Base-by-base conservation (phyloP, 192 early-diverging fungal genomes). In the Coemansia sp. region DNA sequence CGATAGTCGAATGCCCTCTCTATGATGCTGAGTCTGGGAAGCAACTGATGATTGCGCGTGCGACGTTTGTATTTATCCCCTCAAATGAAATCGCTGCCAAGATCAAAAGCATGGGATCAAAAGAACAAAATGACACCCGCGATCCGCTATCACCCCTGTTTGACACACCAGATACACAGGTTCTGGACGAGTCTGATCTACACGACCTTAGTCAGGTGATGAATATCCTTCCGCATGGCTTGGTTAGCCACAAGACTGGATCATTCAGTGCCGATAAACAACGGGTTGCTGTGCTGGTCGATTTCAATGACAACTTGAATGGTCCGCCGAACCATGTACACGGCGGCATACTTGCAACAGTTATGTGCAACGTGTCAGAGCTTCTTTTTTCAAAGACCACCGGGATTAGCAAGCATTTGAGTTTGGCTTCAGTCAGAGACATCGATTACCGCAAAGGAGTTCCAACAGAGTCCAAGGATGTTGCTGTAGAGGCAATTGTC, bases 241-340 rank as follows among this genome's bases (percentile, higher is more conserved):
- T 46, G 0, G 40, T 66, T 3, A 42, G 4, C 2, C 69, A 76
- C 53, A 67, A 33, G n/a, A 9, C 19, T n/a, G 74, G 69, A 10
- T 35, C 17, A 0, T 5, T 65, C 9, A 67, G 62, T 35, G 15
- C 20, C 7, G 9, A 42, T 1, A 45, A n/a, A 8, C 36, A 25
- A 14, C 62, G 54, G 0, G 11, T 76, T 38, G 50, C 29, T 11
- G 55, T 59, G 9, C 11, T 35, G 49, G 40, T 71, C 17, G 66
- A 62, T 13, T 76, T 76, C 61, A 57, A 43, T 22, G 19, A 49
- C 7, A 40, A 65, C 1, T 32, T 71, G 11, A 50, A 41, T 23
- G 74, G 74, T 0, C 69, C 69, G 46, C 65, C 65, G 13, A 63
- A 57, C 45, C 67, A 76, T 17, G 62, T 76, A 1, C 74, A 76